Conservation (phyloP, 140 eudicot genomes). For the Flaveria floridana region DNA sequence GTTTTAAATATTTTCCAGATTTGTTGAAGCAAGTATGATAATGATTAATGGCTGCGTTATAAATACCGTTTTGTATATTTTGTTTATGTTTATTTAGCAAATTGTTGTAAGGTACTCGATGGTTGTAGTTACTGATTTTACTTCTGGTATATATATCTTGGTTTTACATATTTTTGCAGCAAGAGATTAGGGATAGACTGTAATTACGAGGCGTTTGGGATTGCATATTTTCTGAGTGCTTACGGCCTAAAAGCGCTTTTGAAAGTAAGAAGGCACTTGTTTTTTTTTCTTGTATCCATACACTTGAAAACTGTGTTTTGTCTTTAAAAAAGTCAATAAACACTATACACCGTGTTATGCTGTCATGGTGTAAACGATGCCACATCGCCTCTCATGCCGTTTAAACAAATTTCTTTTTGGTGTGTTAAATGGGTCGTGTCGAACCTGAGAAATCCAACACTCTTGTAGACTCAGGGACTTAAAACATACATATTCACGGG, state of each 20-base stretch:
- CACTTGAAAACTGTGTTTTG: not conserved
- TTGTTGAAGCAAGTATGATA: conserved; percentile 16
- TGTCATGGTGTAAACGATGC: too few relatives aligned
- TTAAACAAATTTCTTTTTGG: too few relatives aligned
- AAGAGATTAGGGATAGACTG: not conserved
- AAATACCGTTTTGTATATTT: not conserved
- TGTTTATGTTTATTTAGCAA: not conserved
- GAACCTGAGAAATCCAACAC: too few relatives aligned
- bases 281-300: not conserved
- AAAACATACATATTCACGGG: too few relatives aligned
- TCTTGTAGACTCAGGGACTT: too few relatives aligned
- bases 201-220: not conserved
- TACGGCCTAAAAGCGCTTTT: not conserved
- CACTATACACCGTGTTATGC: not conserved
- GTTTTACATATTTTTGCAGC: not conserved
- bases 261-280: not conserved
- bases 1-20: conserved; percentile 24
- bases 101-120: not conserved
- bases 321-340: too few relatives aligned
- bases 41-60: not conserved
- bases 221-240: not conserved
- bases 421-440: too few relatives aligned
- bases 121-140: not conserved
- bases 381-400: too few relatives aligned
- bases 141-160: not conserved